Percentiles rank a stretch among this genome's conserved stretches.
Evolutionary conservation across 164 flowering plant species (phyloP).

Genomic region (Buxus sempervirens): DNA sequence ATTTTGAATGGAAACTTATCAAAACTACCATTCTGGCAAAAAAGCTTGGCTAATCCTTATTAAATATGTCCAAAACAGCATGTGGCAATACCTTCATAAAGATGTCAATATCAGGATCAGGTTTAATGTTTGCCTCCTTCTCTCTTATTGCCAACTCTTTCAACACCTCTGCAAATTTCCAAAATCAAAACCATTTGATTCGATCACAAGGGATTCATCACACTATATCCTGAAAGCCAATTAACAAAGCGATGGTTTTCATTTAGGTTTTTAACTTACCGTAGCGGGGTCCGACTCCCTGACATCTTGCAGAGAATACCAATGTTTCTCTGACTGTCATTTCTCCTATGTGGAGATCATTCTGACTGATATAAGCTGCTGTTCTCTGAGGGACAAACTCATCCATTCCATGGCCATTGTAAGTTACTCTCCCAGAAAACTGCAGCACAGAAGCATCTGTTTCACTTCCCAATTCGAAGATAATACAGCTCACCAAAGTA

Average conservation of each 20-base stretch:
- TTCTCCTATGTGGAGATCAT: conserved; percentile 48
- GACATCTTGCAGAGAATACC: conserved; percentile 48
- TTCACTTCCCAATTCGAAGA: background rate
- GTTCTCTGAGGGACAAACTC: conserved; percentile 49
- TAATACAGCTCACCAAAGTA: too few relatives aligned
- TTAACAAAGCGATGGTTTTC: too few relatives aligned
- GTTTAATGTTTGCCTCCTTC: conserved; percentile 51
- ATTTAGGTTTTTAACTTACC: conserved; percentile 33
- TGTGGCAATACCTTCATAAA: conserved; percentile 46
- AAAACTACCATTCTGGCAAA: too few relatives aligned
- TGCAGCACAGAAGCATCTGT: conserved; percentile 2
- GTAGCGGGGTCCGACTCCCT: conserved; percentile 45
- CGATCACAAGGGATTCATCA: background rate
- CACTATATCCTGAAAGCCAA: too few relatives aligned
- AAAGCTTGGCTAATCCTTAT: too few relatives aligned
- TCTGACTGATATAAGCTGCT: conserved; percentile 51
- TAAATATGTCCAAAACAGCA: too few relatives aligned
- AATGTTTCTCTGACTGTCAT: conserved; percentile 55
- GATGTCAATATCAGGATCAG: conserved; percentile 59
- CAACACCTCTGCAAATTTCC: conserved; percentile 43
- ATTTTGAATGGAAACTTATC: too few relatives aligned
- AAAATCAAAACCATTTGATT: conserved; percentile 1
- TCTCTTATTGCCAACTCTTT: conserved; percentile 56
- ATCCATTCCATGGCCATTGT: conserved; percentile 47
- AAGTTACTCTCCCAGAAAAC: conserved; percentile 40